Evolutionary conservation across 176 grass and related monocot genomes (phyloP).

Genomic region (Dactylis glomerata): DNA sequence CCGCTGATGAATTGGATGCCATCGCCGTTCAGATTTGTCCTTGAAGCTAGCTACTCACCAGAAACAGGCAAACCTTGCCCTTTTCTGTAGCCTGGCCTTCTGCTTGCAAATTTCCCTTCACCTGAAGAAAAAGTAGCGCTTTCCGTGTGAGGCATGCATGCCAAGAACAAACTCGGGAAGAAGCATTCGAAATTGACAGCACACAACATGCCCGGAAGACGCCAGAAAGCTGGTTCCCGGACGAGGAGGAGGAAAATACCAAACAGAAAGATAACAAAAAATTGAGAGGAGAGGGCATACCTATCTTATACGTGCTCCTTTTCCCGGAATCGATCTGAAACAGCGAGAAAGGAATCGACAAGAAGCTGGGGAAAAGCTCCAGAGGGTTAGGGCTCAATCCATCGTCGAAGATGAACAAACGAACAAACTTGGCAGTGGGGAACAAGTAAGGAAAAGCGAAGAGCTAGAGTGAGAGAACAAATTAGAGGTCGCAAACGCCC

Average conservation of each 20-base stretch:
- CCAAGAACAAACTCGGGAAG: slow-evolving; percentile 10
- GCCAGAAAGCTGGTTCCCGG: slow-evolving; percentile 21
- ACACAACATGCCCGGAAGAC: slow-evolving; percentile 42
- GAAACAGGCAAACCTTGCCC: slow-evolving; percentile 19
- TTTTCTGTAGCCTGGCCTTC: slow-evolving; percentile 22
- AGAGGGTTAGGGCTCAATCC: slow-evolving; percentile 35
- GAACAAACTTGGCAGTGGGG: slow-evolving; percentile 59
- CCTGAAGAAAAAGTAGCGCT: slow-evolving; percentile 14
- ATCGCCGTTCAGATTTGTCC: slow-evolving; percentile 50
- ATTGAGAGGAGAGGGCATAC: slow-evolving; percentile 11
- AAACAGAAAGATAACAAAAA: slow-evolving; percentile 30
- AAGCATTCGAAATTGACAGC: slow-evolving; percentile 28
- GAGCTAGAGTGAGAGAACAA: slow-evolving; percentile 20
- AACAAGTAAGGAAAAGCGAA: slow-evolving; percentile 39
- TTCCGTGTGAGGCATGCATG: slow-evolving; percentile 36
- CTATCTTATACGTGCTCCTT: slow-evolving; percentile 23
- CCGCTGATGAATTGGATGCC: slow-evolving; percentile 73
- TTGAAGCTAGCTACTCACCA: not conserved
- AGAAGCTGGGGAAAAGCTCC: slow-evolving; percentile 49
- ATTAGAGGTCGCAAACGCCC: slow-evolving; percentile 36
- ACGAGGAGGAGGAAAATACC: slow-evolving; percentile 37
- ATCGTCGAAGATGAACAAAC: slow-evolving; percentile 45
- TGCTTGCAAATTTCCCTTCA: slow-evolving; percentile 11
- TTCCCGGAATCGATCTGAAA: slow-evolving; percentile 44
- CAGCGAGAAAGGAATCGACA: slow-evolving; percentile 28